Conservation (phyloP, 2,329 filamentous ascomycete genomes). For the Aspergillus udagawae region DNA sequence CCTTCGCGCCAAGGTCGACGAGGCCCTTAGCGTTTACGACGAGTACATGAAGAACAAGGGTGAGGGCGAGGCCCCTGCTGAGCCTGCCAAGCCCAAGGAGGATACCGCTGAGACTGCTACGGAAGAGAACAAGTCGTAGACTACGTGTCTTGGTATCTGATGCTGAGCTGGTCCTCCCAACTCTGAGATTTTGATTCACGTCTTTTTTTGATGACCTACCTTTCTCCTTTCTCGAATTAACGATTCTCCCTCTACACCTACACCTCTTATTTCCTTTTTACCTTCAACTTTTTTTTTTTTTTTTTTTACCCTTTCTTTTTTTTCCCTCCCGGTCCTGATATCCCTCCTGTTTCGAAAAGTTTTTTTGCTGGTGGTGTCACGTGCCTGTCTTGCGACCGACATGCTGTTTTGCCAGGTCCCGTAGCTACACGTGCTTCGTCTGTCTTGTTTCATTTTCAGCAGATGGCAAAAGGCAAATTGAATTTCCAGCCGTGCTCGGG, state of each 20-base stretch:
- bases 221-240: conserved; percentile 20
- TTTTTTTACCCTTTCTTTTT: conserved; percentile 21
- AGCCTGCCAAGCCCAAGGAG: conserved; percentile 45
- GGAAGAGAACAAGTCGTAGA: conserved; percentile 41
- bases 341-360: conserved; percentile 41
- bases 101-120: conserved; percentile 40
- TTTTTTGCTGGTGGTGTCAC: conserved; percentile 33
- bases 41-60: conserved; percentile 92
- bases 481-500: conserved; percentile 8
- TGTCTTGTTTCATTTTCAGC: conserved; percentile 3
- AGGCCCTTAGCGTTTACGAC: conserved; percentile 95
- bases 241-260: conserved; percentile 19
- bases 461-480: conserved; percentile 1
- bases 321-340: conserved; percentile 36
- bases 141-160: conserved; percentile 17
- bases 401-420: conserved; percentile 19
- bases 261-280: conserved; percentile 11
- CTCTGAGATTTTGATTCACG: conserved; percentile 29
- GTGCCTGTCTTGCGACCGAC: conserved; percentile 31
- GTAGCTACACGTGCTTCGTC: conserved; percentile 3
- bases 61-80: conserved; percentile 38
- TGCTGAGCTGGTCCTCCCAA: conserved; percentile 16
- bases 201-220: conserved; percentile 35
- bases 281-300: conserved; percentile 16
- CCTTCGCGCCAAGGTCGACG: conserved; percentile 92